These are phyloP conservation scores for Cnidoscolus chayamansa DNA, from an alignment of 441 rosid species.

Conservation along the genomic window DNA sequence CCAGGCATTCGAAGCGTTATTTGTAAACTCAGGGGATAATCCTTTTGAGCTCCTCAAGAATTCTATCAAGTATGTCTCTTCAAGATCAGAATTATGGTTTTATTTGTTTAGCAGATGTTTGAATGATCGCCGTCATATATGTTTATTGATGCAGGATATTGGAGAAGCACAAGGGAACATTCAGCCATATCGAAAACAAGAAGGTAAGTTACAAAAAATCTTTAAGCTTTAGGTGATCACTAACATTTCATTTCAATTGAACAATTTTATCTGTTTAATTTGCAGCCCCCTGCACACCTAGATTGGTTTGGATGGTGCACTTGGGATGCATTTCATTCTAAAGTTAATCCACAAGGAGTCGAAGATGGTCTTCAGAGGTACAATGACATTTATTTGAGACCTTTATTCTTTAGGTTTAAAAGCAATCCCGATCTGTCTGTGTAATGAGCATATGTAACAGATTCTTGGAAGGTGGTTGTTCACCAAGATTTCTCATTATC, in stretches of 20 bases:
- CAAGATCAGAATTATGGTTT: not conserved
- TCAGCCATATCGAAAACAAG: constrained; percentile 56
- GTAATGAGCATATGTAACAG: constrained; percentile 26
- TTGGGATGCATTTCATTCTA: constrained; percentile 72
- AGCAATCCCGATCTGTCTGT: not conserved
- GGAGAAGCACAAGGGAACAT: constrained; percentile 56
- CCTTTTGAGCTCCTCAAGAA: constrained; percentile 61
- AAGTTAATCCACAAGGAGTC: constrained; percentile 58
- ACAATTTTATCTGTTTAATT: constrained; percentile 10
- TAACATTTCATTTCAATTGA: not conserved
- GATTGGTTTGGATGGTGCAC: constrained; percentile 95
- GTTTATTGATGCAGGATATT: constrained; percentile 40
- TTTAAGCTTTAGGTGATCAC: not conserved
- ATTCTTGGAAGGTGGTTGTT: constrained; percentile 53
- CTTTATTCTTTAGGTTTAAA: not conserved
- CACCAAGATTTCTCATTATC: constrained; percentile 57
- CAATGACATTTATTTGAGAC: not conserved
- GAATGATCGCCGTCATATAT: not conserved
- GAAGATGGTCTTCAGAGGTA: constrained; percentile 70
- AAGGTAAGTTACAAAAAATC: constrained; percentile 26
- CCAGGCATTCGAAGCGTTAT: constrained; percentile 46
- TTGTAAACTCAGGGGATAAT: constrained; percentile 56
- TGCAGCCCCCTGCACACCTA: constrained; percentile 55
- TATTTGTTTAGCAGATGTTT: not conserved
- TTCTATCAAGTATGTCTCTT: constrained; percentile 52